phyloP scores from a whole-genome alignment of 768 basidiomycete species.

The Agaricus bisporus region DNA sequence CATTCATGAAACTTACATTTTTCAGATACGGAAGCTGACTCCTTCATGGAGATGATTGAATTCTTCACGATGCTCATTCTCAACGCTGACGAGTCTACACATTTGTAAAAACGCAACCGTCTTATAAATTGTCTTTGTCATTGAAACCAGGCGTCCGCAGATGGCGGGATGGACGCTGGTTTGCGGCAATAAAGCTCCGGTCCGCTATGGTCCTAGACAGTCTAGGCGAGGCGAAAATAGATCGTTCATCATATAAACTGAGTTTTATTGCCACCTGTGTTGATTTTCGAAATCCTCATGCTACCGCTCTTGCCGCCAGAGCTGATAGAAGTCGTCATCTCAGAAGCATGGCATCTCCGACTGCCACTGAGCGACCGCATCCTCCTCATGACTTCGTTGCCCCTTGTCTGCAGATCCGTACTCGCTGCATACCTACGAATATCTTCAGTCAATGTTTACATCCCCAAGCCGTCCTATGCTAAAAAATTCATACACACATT shows the following conservation, averaged over 20 bases:
- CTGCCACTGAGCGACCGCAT: constrained; percentile 23
- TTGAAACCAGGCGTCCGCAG: too few species aligned
- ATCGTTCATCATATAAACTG: not conserved
- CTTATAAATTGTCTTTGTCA: too few species aligned
- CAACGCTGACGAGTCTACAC: constrained; percentile 55
- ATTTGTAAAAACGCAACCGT: constrained; percentile 11
- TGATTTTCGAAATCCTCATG: not conserved
- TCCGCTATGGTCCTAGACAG: too few species aligned
- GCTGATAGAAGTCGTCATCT: constrained; percentile 19
- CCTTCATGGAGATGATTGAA: constrained; percentile 56
- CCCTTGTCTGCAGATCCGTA: constrained; percentile 23
- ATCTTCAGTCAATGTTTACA: constrained; percentile 25
- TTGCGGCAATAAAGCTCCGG: too few species aligned
- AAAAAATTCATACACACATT: constrained; percentile 10
- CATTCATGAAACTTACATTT: not conserved
- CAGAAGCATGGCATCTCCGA: constrained; percentile 22
- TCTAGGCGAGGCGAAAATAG: too few species aligned
- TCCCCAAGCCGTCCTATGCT: constrained; percentile 22
- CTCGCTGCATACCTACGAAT: constrained; percentile 23
- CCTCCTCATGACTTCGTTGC: constrained; percentile 22
- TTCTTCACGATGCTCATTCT: constrained; percentile 64
- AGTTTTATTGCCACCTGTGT: too few species aligned
- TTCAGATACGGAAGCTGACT: constrained; percentile 41
- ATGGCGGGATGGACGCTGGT: too few species aligned
- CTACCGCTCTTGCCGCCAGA: constrained; percentile 1